Conservation (phyloP, 2,329 filamentous ascomycete genomes). For the Calonectria honghensis region DNA sequence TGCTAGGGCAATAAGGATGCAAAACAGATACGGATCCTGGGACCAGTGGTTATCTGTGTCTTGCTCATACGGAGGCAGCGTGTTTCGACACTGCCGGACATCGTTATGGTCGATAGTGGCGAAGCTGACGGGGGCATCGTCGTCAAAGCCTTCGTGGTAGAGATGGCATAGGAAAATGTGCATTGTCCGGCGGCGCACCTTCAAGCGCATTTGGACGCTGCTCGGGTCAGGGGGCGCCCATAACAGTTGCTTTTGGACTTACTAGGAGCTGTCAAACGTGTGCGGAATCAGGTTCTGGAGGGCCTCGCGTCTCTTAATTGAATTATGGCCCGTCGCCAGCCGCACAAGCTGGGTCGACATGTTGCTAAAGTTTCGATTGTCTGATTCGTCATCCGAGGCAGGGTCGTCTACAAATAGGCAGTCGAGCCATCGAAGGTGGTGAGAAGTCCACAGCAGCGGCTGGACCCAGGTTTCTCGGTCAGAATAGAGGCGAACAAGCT, state of each 20-base stretch:
- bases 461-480: neutral
- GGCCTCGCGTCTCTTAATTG: neutral
- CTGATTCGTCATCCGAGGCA: neutral
- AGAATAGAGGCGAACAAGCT: neutral
- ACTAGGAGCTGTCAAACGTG: neutral
- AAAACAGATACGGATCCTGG: neutral
- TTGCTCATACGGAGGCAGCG: neutral
- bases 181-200: neutral
- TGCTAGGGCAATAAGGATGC: neutral
- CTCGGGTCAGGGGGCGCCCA: neutral
- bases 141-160: neutral
- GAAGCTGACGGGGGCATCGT: neutral
- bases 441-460: neutral
- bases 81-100: neutral
- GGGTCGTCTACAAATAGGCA: slow-evolving; percentile 2
- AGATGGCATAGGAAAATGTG: neutral
- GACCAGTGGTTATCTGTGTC: neutral
- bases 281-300: neutral
- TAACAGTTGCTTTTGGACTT: neutral
- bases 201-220: neutral
- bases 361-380: neutral
- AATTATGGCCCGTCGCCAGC: neutral
- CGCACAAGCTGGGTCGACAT: neutral
- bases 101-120: slow-evolving; percentile 5
- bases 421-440: neutral